Base-by-base conservation (phyloP, 345 rosid genomes). In the Limnanthes douglasii region DNA sequence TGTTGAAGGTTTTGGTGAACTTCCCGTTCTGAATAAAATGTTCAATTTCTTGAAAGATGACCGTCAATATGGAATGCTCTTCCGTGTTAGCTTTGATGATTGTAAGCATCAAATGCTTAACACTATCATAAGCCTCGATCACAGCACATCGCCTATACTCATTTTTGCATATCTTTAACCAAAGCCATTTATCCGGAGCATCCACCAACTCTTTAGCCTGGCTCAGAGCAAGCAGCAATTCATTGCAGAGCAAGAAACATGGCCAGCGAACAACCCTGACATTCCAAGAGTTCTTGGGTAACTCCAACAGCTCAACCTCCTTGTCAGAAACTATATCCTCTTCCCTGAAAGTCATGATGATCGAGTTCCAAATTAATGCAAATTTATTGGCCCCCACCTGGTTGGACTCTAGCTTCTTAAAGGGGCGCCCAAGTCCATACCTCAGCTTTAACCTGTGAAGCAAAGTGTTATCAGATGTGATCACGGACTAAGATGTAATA, bases 181-280 rank as follows among this genome's bases (percentile, higher is more conserved):
- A 88, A 26, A 88, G 75, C 95, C 93, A 79, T 69, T 65, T 79
- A 60, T 88, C 95, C 35, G 97, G 82, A 40, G 95, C 97, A 61
- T 74, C 95, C 43, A 76, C 53, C 65, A 88, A 58, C 65, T 83
- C 97, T 58, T 61, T 74, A 18, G 86, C 97, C 70, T 88, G 81
- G 65, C 94, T 72, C 40, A 88, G 86, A 27, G 97, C 95, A 62
- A 83, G 95, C 38, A 88, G 65, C 60, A 88, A 60, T 73, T 88
- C 97, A 48, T 88, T 88, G 63, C 97, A 79, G 38, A 88, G 71
- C 38, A 88, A 70, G 56, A 83, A 74, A 62, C 92, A 83, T 5
- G 97, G 97, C 97, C 97, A 88, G 22, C 95, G 76, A 51, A 88
- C 61, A 31, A 83, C 97, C 38, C 70, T 59, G 29, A 79, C 90